Base-by-base conservation (phyloP, 176 grass and related monocot genomes). In the Tuctoria greenei region DNA sequence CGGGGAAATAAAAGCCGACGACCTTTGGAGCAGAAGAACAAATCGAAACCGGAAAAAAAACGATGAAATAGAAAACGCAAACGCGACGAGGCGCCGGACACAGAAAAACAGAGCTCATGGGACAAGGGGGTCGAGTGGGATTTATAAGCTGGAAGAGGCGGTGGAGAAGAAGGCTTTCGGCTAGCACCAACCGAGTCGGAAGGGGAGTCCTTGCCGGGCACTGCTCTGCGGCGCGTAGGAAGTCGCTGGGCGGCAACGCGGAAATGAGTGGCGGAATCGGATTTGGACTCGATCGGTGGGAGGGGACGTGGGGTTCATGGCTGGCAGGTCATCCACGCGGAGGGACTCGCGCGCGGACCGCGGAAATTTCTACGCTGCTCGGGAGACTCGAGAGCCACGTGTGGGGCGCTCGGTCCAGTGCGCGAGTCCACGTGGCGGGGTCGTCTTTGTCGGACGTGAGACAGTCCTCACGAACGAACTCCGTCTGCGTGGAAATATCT, bases 101-200 rank as follows among this genome's bases (percentile, higher is more conserved):
- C 7, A 17, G 0, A 13, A 2, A 23, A 34, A 17, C 16, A 51
- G 40, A 59, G 67, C 67, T 73, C 2, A 47, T n/a, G 73, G 34
- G 1, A 24, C 16, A 6, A 7, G 14, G 12, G 0, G 6, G 59
- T 40, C 5, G 23, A 7, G 60, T 6, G 41, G 23, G 50, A 52
- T 78, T 67, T 87, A 67, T 87, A 77, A 50, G 23, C 50, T 61
- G 1, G 41, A 7, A 12, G 41, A 73, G 85, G 67, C 85, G 79
- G 79, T 60, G 60, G 64, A 13, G 12, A 44, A 1, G 8, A 20
- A 1, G 1, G 4, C 51, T 54, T 54, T 21, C 51, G 51, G 43
- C 24, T 76, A 37, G 72, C 66, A 66, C 73, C 73, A 82, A 21
- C 79, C 69, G 55, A 14, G 0, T 23, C 51, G 51, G 51, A 9